Conservation (phyloP, 768 basidiomycete genomes). For the Leccinum ochraceum region DNA sequence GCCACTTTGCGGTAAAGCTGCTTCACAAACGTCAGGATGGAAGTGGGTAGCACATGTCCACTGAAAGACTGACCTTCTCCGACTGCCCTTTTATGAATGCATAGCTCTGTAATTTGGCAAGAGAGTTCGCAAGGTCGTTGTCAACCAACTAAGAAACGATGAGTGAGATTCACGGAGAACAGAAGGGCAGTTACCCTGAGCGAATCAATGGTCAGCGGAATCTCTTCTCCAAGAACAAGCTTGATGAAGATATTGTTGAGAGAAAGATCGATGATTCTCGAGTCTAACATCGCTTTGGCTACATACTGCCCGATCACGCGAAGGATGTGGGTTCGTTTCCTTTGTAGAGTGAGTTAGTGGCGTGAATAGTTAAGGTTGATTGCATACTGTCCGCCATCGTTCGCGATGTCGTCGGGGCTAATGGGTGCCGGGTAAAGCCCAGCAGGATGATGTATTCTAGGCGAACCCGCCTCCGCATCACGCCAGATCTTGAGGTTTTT, state of each 20-base stretch:
- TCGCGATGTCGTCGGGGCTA: conserved; percentile 63
- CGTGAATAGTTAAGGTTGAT: background rate
- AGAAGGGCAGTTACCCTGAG: conserved; percentile 61
- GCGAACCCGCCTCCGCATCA: conserved; percentile 66
- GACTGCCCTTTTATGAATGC: conserved; percentile 46
- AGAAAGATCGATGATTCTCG: conserved; percentile 93
- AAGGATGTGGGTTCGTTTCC: conserved; percentile 84
- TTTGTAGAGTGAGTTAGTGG: conserved; percentile 29
- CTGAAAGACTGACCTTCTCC: conserved; percentile 51
- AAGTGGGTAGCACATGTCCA: background rate
- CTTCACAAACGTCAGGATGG: conserved; percentile 5
- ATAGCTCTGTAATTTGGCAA: conserved; percentile 75
- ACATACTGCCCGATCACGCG: conserved; percentile 94
- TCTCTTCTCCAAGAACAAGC: conserved; percentile 81
- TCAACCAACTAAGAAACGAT: conserved; percentile 69
- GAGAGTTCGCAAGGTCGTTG: conserved; percentile 78
- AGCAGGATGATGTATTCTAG: conserved; percentile 66
- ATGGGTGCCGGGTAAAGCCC: conserved; percentile 92
- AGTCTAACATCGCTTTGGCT: conserved; percentile 96
- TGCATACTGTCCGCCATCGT: conserved; percentile 75
- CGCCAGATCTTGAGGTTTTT: conserved; percentile 91
- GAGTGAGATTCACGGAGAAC: background rate
- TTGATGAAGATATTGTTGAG: conserved; percentile 96
- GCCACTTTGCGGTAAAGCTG: conserved; percentile 59
- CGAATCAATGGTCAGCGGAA: conserved; percentile 80